Conservation (phyloP, 2,329 filamentous ascomycete genomes). For the Fusarium nygamai region DNA sequence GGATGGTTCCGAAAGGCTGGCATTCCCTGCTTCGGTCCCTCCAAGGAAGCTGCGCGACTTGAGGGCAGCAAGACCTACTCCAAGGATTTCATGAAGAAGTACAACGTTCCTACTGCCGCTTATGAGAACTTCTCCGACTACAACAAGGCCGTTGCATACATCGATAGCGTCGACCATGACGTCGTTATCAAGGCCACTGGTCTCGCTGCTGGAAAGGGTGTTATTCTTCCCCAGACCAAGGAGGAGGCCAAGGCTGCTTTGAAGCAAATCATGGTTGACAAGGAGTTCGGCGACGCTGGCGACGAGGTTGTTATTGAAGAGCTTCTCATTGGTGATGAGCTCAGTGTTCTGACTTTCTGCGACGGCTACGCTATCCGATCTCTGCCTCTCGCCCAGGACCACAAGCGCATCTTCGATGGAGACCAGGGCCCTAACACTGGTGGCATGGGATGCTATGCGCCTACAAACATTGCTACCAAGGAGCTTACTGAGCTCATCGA, state of each 20-base stretch:
- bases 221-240: conserved; percentile 85
- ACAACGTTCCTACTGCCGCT: conserved; percentile 88
- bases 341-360: conserved; percentile 90
- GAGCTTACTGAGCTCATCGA: conserved; percentile 83
- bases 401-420: conserved; percentile 93
- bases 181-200: conserved; percentile 96
- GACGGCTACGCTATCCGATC: conserved; percentile 87
- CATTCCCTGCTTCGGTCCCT: conserved; percentile 87
- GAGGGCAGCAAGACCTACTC: conserved; percentile 98
- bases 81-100: conserved; percentile 96
- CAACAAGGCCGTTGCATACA: conserved; percentile 75
- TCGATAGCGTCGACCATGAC: conserved; percentile 75
- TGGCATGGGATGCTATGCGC: conserved; percentile 97
- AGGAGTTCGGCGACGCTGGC: conserved; percentile 86
- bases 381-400: conserved; percentile 91
- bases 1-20: conserved; percentile 79
- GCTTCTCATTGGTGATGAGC: conserved; percentile 88
- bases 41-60: conserved; percentile 83
- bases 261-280: conserved; percentile 89
- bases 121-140: conserved; percentile 91
- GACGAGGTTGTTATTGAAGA: conserved; percentile 96
- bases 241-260: conserved; percentile 85
- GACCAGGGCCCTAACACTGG: conserved; percentile 94
- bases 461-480: conserved; percentile 81
- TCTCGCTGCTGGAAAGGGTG: conserved; percentile 93